Evolutionary conservation across 1,284 basidiomycete species (phyloP).

Genomic region (Cutaneotrichosporon arboriforme): DNA sequence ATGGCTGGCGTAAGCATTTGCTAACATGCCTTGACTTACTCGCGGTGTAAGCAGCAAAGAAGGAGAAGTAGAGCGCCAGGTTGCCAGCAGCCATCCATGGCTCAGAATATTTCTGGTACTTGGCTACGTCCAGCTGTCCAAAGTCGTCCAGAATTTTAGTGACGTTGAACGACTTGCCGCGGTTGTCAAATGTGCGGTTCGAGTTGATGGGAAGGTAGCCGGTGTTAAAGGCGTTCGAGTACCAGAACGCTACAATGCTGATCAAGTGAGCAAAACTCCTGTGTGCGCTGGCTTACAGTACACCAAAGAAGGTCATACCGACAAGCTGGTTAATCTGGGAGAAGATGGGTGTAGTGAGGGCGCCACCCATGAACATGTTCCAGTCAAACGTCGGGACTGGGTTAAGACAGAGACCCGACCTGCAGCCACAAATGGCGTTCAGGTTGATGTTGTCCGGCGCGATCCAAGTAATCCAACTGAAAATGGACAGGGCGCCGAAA

Average conservation of each 20-base stretch:
- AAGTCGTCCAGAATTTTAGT: slow-evolving; percentile 33
- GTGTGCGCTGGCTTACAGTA: slow-evolving; percentile 15
- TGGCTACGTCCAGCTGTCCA: slow-evolving; percentile 19
- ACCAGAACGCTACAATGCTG: slow-evolving; percentile 26
- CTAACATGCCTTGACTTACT: slow-evolving; percentile 12
- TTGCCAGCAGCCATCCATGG: slow-evolving; percentile 38
- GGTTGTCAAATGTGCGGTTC: slow-evolving; percentile 28
- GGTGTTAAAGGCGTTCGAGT: slow-evolving; percentile 30
- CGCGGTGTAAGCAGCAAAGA: slow-evolving; percentile 39
- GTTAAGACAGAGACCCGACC: slow-evolving; percentile 31
- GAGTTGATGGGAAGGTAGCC: slow-evolving; percentile 36
- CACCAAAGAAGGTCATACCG: slow-evolving; percentile 24
- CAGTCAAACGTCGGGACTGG: slow-evolving; percentile 43
- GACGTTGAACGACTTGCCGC: slow-evolving; percentile 39
- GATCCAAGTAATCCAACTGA: slow-evolving; percentile 61
- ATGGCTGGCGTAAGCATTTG: slow-evolving; percentile 49
- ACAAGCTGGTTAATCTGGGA: slow-evolving; percentile 30
- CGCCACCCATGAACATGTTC: slow-evolving; percentile 14
- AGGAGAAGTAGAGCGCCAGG: slow-evolving; percentile 33
- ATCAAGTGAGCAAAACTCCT: no score
- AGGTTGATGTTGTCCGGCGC: slow-evolving; percentile 43
- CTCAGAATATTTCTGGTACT: slow-evolving; percentile 38
- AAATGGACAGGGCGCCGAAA: slow-evolving; percentile 51
- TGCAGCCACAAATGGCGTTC: slow-evolving; percentile 13
- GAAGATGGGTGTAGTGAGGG: slow-evolving; percentile 32